phyloP scores from a whole-genome alignment of 305 asterid genomes.

The Fraxinus sp. region DNA sequence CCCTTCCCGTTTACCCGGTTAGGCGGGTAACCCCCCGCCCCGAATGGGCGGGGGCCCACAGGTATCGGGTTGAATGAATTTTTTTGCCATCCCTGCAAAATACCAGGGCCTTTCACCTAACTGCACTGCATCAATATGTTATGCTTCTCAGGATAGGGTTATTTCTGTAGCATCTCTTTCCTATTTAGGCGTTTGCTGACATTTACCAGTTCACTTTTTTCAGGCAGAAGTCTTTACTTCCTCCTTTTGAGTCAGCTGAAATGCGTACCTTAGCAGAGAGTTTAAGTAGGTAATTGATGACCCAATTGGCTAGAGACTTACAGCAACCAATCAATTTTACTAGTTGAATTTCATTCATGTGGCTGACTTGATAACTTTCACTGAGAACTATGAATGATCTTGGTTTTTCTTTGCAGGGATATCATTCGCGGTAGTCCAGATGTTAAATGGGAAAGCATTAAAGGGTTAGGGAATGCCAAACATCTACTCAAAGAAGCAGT shows the following conservation, averaged over 20 bases:
- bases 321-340: background rate
- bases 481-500: constrained; percentile 90
- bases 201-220: constrained; percentile 29
- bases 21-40: too few species aligned
- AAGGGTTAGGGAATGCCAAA: constrained; percentile 91
- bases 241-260: constrained; percentile 92
- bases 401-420: constrained; percentile 58
- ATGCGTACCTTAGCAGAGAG: constrained; percentile 85
- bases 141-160: background rate
- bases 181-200: constrained; percentile 24
- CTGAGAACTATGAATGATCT: constrained; percentile 8
- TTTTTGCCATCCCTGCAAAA: background rate
- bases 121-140: background rate
- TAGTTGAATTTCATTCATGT: constrained; percentile 15
- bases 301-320: constrained; percentile 8
- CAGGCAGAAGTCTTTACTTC: constrained; percentile 81
- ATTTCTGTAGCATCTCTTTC: constrained; percentile 10
- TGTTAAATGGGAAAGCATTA: constrained; percentile 85
- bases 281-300: constrained; percentile 68
- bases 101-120: constrained; percentile 2
- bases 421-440: constrained; percentile 93
- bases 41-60: too few species aligned
- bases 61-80: too few species aligned
- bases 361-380: constrained; percentile 14
- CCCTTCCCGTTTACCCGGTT: too few species aligned